These are phyloP conservation scores for Vitis vinifera DNA, from an alignment of 164 flowering plant species.

Conservation along the genomic window DNA sequence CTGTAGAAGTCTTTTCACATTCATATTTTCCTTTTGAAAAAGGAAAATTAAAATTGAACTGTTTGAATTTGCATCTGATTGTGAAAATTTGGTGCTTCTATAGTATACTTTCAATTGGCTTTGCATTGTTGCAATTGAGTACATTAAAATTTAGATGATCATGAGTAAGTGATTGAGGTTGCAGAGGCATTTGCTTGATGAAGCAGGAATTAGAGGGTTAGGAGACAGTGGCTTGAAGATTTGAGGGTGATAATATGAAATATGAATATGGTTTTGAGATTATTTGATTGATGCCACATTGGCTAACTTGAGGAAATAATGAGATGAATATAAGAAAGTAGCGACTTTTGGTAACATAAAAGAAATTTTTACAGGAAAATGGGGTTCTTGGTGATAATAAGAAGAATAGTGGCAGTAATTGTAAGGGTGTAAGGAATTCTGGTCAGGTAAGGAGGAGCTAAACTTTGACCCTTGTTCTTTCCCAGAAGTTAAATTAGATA, in stretches of 20 bases:
- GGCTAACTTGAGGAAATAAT: background rate
- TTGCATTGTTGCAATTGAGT: background rate
- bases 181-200: background rate
- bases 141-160: background rate
- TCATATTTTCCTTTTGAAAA: too few species aligned
- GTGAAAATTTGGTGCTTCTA: background rate
- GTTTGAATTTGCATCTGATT: background rate
- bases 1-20: background rate
- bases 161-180: background rate
- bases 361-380: conserved; percentile 1
- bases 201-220: background rate
- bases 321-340: background rate
- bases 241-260: background rate
- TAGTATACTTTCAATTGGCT: background rate
- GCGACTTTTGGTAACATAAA: background rate
- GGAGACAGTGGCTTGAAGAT: background rate
- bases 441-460: background rate
- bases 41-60: background rate
- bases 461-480: too few species aligned
- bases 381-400: background rate
- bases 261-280: too few species aligned
- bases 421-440: conserved; percentile 2
- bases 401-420: background rate
- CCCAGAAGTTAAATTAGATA: too few species aligned
- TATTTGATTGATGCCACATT: background rate